These are phyloP conservation scores for Diplodia intermedia DNA, from an alignment of 2,329 filamentous ascomycete genomes.

Conservation along the genomic window DNA sequence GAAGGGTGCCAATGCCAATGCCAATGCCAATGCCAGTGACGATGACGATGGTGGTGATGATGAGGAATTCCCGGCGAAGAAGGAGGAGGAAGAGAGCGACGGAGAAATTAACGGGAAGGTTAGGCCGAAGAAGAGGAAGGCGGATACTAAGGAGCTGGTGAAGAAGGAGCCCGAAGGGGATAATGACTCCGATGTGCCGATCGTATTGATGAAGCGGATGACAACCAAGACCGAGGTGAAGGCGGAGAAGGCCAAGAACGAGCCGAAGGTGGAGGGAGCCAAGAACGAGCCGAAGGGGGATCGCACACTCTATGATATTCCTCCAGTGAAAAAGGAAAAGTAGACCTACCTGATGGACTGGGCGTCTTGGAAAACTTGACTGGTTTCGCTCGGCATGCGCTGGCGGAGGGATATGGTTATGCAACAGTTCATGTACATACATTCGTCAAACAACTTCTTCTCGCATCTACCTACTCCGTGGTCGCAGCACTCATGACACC, in stretches of 20 bases:
- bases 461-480: conserved; percentile 1
- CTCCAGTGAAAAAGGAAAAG: not conserved
- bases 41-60: not conserved
- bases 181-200: conserved; percentile 5
- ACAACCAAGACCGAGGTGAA: conserved; percentile 1
- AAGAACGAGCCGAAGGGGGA: not conserved
- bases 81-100: not conserved
- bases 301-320: not conserved
- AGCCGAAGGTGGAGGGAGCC: not conserved
- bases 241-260: not conserved
- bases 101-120: conserved; percentile 6
- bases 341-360: not conserved
- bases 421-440: not conserved
- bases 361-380: not conserved
- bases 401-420: not conserved
- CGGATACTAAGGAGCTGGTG: not conserved
- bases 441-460: not conserved
- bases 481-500: conserved; percentile 74
- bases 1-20: not conserved
- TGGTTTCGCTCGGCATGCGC: not conserved
- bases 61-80: conserved; percentile 4
- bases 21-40: not conserved
- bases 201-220: not conserved
- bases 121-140: not conserved
- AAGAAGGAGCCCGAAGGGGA: conserved; percentile 14